Evolutionary conservation across 2,329 filamentous ascomycete species (phyloP).

Genomic region (Colletotrichum simmondsii): DNA sequence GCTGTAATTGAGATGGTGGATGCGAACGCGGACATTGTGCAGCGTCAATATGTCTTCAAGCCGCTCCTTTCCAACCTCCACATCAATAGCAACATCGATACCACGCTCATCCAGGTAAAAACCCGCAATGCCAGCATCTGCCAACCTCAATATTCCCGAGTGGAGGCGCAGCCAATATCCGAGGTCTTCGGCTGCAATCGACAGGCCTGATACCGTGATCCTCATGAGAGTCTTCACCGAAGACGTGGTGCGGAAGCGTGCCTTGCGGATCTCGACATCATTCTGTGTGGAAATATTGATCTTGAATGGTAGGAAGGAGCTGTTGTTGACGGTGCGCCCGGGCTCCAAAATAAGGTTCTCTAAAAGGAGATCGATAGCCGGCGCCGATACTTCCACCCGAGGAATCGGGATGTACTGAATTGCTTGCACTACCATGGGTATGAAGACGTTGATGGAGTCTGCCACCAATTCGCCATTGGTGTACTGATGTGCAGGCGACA

Average conservation of each 20-base stretch:
- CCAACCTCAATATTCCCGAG: constrained; percentile 77
- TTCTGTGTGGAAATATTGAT: constrained; percentile 86
- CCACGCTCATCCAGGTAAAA: constrained; percentile 89
- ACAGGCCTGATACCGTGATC: constrained; percentile 84
- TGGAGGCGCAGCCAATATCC: constrained; percentile 91
- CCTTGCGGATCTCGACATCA: constrained; percentile 86
- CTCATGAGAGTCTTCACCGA: constrained; percentile 77
- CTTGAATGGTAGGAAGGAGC: constrained; percentile 89
- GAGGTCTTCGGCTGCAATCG: constrained; percentile 84
- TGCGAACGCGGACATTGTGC: constrained; percentile 78
- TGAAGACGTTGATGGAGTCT: constrained; percentile 82
- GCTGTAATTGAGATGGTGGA: constrained; percentile 88
- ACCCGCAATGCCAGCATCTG: constrained; percentile 86
- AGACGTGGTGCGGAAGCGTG: constrained; percentile 74
- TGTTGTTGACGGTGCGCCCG: constrained; percentile 83
- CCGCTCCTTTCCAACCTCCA: constrained; percentile 82
- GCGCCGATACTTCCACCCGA: constrained; percentile 86
- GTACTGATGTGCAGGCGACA: constrained; percentile 73
- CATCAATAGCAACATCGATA: constrained; percentile 85
- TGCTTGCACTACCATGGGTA: constrained; percentile 79
- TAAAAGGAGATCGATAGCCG: constrained; percentile 84
- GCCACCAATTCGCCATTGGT: constrained; percentile 78
- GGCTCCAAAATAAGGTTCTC: constrained; percentile 94
- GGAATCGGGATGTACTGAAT: constrained; percentile 92
- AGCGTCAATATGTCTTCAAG: constrained; percentile 86